Evolutionary conservation across 1,284 basidiomycete genomes (phyloP).

Genomic region (Trichosporon ovoides): DNA sequence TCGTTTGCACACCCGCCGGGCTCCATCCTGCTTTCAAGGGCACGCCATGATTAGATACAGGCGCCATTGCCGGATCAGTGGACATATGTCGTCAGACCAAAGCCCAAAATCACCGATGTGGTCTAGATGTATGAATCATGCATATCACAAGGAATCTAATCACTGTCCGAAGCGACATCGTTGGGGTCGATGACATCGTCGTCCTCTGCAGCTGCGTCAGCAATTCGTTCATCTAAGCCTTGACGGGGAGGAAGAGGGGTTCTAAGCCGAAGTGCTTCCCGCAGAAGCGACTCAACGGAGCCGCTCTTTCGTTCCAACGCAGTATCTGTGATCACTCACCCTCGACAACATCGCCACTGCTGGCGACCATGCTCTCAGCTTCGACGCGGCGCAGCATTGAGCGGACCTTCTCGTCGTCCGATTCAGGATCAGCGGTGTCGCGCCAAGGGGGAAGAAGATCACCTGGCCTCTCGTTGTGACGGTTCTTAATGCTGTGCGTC

Average conservation of each 20-base stretch:
- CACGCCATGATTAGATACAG: too few relatives aligned
- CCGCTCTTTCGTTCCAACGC: neutral
- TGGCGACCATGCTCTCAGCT: conserved; percentile 39
- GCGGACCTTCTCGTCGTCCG: conserved; percentile 43
- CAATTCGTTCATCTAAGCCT: neutral
- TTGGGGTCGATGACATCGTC: conserved; percentile 42
- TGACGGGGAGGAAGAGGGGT: neutral
- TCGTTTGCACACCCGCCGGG: too few relatives aligned
- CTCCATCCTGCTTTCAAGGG: too few relatives aligned
- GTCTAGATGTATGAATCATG: neutral
- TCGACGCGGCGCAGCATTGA: conserved; percentile 36
- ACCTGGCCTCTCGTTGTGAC: conserved; percentile 58
- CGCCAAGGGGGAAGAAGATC: conserved; percentile 55
- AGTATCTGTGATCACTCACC: conserved; percentile 26
- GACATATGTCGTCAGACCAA: neutral
- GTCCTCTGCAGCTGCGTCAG: conserved; percentile 24
- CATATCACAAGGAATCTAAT: conserved; percentile 17
- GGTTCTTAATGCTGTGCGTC: conserved; percentile 62
- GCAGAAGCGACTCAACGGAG: too few relatives aligned
- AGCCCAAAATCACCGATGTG: neutral
- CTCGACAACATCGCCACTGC: conserved; percentile 43
- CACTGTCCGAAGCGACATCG: conserved; percentile 44
- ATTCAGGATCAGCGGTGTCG: conserved; percentile 31
- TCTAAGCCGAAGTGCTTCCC: too few relatives aligned
- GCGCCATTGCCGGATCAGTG: too few relatives aligned